Conservation (phyloP, 352 stramenopile genomes). For the Phytopythium chamaehyphon region DNA sequence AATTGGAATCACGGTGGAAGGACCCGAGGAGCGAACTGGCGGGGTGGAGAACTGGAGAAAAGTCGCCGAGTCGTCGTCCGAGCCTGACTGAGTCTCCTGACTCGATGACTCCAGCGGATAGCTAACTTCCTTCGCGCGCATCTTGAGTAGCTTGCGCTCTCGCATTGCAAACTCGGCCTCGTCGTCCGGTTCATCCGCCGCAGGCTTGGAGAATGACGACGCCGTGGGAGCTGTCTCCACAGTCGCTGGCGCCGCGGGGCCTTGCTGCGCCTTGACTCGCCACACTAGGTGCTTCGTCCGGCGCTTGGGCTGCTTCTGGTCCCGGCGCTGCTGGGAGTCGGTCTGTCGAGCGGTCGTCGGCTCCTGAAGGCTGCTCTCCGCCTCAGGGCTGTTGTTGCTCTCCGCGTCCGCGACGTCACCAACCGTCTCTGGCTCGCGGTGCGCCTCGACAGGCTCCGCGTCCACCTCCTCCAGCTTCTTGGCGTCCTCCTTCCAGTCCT, state of each 20-base stretch:
- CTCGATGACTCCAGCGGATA: constrained; percentile 45
- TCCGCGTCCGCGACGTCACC: no score
- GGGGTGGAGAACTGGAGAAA: constrained; percentile 28
- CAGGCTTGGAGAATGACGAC: neutral
- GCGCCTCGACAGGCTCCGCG: neutral
- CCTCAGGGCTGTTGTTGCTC: no score
- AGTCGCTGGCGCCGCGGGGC: constrained; percentile 1
- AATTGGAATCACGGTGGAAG: neutral
- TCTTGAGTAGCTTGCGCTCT: constrained; percentile 38
- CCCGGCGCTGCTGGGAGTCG: constrained; percentile 3
- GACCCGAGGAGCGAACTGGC: neutral
- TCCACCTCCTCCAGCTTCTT: constrained; percentile 2
- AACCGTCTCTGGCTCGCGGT: neutral
- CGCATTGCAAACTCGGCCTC: constrained; percentile 31
- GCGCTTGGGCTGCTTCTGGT: neutral
- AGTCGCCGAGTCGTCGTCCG: constrained; percentile 36
- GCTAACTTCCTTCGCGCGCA: constrained; percentile 23
- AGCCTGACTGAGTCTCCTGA: constrained; percentile 69
- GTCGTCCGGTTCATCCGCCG: constrained; percentile 26
- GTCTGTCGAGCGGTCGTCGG: neutral
- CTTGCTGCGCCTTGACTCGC: constrained; percentile 43
- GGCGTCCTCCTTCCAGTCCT: neutral
- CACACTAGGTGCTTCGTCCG: constrained; percentile 60
- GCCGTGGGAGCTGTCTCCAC: constrained; percentile 1
- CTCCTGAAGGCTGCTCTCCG: neutral